phyloP scores from a whole-genome alignment of 2,329 filamentous ascomycete species.

The Talaromyces sp. region DNA sequence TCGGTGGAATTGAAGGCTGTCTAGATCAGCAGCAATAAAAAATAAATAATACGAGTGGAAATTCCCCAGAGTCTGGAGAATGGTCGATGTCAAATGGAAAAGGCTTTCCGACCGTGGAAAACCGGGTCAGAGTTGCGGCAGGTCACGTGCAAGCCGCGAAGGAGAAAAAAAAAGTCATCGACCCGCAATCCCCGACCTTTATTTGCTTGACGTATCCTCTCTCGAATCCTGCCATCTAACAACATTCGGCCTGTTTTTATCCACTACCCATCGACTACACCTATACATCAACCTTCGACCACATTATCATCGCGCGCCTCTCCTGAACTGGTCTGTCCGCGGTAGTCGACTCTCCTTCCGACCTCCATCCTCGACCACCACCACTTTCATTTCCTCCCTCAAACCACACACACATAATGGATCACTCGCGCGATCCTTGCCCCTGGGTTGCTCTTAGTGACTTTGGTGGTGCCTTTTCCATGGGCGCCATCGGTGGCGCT shows the following conservation, averaged over 20 bases:
- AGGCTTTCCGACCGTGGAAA: background rate
- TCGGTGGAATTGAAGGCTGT: background rate
- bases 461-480: conserved; percentile 93
- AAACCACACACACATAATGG: conserved; percentile 11
- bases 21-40: background rate
- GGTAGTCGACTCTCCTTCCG: background rate
- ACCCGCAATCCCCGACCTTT: background rate
- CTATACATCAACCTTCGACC: background rate
- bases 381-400: background rate
- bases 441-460: conserved; percentile 80
- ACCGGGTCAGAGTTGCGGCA: background rate
- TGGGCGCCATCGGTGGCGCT: conserved; percentile 80
- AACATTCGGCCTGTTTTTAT: background rate
- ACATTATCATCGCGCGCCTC: background rate
- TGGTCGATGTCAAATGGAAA: background rate
- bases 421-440: conserved; percentile 18
- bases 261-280: too few species aligned
- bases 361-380: background rate
- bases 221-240: background rate
- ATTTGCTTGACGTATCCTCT: conserved; percentile 1
- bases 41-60: background rate
- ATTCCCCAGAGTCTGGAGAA: background rate
- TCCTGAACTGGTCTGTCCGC: background rate
- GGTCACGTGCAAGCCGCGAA: background rate
- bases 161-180: conserved; percentile 6